phyloP scores from a whole-genome alignment of 352 stramenopile species.

The Pythium diclinum region DNA sequence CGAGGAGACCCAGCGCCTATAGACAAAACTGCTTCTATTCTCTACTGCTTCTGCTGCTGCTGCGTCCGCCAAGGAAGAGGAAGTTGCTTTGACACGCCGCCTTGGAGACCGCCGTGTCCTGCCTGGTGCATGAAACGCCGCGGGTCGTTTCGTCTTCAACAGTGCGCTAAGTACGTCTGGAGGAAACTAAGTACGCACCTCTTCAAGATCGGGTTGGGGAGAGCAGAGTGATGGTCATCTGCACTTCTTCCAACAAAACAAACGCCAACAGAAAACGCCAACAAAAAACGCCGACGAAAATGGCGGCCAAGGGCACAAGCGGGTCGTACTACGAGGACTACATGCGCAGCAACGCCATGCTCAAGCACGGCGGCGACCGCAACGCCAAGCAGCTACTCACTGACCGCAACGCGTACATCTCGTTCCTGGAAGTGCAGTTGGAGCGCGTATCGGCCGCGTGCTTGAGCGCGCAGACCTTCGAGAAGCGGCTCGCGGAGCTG shows the following conservation, averaged over 20 bases:
- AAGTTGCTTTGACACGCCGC: not conserved
- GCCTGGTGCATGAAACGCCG: slow-evolving; percentile 1
- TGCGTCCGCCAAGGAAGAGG: not conserved
- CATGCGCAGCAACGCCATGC: slow-evolving; percentile 70
- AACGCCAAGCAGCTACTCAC: slow-evolving; percentile 77
- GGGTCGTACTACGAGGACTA: slow-evolving; percentile 84
- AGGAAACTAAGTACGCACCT: slow-evolving; percentile 1
- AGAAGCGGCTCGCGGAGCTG: slow-evolving; percentile 54
- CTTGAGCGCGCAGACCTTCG: slow-evolving; percentile 65
- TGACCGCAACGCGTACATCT: slow-evolving; percentile 84
- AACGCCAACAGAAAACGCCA: not conserved
- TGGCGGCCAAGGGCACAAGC: slow-evolving; percentile 19
- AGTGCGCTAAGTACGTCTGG: slow-evolving; percentile 1
- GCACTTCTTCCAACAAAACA: slow-evolving; percentile 6
- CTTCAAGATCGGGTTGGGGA: slow-evolving; percentile 14
- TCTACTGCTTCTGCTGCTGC: not conserved
- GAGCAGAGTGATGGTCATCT: slow-evolving; percentile 21
- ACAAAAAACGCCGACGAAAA: slow-evolving; percentile 8
- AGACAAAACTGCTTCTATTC: not conserved
- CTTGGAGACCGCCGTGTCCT: not conserved
- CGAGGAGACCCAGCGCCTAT: not conserved
- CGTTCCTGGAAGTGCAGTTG: slow-evolving; percentile 85
- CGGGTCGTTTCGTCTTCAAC: slow-evolving; percentile 7
- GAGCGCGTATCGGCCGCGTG: slow-evolving; percentile 83
- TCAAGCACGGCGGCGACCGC: slow-evolving; percentile 53